phyloP scores from a whole-genome alignment of 1,139 yeast genomes.

The Kodamaea fungicola region DNA sequence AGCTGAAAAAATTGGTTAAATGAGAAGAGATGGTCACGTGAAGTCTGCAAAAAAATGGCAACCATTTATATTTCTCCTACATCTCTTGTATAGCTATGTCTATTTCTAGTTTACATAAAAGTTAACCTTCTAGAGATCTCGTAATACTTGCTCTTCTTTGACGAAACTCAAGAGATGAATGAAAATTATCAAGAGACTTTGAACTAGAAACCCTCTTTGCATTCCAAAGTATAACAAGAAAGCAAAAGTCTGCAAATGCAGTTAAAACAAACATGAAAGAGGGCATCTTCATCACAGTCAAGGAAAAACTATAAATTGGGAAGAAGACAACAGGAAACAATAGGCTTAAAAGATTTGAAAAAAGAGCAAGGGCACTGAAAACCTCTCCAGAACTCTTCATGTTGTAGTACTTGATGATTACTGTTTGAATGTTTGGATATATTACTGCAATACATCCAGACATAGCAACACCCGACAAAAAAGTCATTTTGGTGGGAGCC shows the following conservation, averaged over 20 bases:
- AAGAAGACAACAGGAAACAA: not conserved
- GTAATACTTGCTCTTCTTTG: too few species aligned
- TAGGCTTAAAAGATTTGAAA: not conserved
- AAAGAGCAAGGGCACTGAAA: not conserved
- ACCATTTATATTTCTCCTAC: too few species aligned
- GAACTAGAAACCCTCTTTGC: too few species aligned
- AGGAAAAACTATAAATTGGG: not conserved
- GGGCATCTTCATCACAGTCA: not conserved
- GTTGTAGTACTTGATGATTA: not conserved
- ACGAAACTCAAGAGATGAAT: too few species aligned
- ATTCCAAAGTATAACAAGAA: too few species aligned
- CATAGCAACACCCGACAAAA: not conserved
- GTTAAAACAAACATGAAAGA: too few species aligned
- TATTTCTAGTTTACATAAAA: too few species aligned
- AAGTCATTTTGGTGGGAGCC: not conserved
- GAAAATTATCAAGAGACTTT: too few species aligned
- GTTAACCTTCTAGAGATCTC: too few species aligned
- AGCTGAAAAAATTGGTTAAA: conserved; percentile 3
- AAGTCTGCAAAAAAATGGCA: not conserved
- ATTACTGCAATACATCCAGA: not conserved
- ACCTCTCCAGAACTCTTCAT: not conserved
- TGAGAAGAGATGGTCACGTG: not conserved
- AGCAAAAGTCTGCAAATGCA: too few species aligned
- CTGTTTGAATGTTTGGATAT: not conserved
- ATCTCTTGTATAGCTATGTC: too few species aligned